Conservation (phyloP, 345 rosid species). For the Pugionium cornutum region DNA sequence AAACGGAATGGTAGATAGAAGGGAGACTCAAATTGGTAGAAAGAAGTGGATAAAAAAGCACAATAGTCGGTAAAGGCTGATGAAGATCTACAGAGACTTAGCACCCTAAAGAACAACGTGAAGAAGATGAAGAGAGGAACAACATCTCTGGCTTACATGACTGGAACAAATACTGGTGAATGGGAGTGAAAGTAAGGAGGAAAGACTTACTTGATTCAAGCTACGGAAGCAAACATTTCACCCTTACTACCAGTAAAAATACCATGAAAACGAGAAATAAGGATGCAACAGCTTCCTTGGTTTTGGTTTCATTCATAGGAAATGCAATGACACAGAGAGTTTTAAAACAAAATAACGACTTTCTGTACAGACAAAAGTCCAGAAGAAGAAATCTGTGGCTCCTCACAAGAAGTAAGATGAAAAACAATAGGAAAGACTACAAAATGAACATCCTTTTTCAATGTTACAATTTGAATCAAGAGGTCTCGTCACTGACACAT, state of each 20-base stretch:
- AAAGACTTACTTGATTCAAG: background rate
- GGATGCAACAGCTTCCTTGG: background rate
- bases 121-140: background rate
- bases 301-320: constrained; percentile 5
- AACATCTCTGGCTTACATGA: too few relatives aligned
- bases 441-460: background rate
- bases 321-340: constrained; percentile 7
- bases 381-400: constrained; percentile 1
- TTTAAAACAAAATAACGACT: background rate
- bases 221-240: background rate
- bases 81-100: background rate
- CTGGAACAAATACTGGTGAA: background rate
- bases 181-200: background rate
- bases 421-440: background rate
- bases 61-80: background rate
- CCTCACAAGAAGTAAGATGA: constrained; percentile 17
- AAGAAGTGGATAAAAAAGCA: background rate
- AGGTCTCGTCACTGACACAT: background rate
- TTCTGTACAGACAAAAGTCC: background rate
- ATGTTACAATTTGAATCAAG: constrained; percentile 4
- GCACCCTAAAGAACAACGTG: constrained; percentile 5
- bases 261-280: constrained; percentile 1
- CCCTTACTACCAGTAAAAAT: background rate
- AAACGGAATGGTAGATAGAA: too few relatives aligned
- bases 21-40: background rate